Evolutionary conservation across 2,329 filamentous ascomycete species (phyloP), one percentile per base, ranked within the genome.

Genomic region (Monosporascus sp.): DNA sequence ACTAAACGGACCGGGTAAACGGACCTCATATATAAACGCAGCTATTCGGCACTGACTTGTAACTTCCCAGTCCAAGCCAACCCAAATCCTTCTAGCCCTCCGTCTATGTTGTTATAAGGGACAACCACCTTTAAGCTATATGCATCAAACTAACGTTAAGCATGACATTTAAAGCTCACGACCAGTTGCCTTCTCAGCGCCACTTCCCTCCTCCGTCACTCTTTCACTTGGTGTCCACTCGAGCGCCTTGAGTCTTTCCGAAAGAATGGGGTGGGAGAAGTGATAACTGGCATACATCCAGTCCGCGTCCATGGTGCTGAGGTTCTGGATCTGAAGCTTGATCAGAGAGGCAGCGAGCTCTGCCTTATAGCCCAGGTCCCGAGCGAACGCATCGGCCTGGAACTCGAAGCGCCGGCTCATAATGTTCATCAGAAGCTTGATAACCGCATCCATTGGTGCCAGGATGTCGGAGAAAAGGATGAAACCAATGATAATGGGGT

Each of bases 241-340:
- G 56, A 99, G 81, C 1, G 93, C 94, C 72, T 89, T 90, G 65
- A 99, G 80, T 65, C 94, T 85, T 81, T 99, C 95, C 1, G 92
- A 89, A 61, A 99, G 78, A 61, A 97, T 97, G 1, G 94, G 94
- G 74, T 99, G 94, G 24, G 93, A 97, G 80, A 95, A 97, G 76
- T 99, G 92, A 79, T 97, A 99, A 74, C 88, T 95, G 51, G 94
- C 94, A 73, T 96, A 99, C 82, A 97, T 85, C 88, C 90, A 96
- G 74, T 99, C 95, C 27, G 94, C 94, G 66, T 99, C 94, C 93
- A 99, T 97, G 57, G 90, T 95, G 73, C 91, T 96, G 62, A 99
- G 81, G 70, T 99, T 99, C 78, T 97, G 92, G 66, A 97, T 91
- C 75, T 99, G 95, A 50, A 99, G 88, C 78, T 97, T 97, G 76